A percentile compares a stretch with the other conserved stretches of the same genome.
phyloP scores from a whole-genome alignment of 129 eudicot species.

The Saposhnikovia divaricata region DNA sequence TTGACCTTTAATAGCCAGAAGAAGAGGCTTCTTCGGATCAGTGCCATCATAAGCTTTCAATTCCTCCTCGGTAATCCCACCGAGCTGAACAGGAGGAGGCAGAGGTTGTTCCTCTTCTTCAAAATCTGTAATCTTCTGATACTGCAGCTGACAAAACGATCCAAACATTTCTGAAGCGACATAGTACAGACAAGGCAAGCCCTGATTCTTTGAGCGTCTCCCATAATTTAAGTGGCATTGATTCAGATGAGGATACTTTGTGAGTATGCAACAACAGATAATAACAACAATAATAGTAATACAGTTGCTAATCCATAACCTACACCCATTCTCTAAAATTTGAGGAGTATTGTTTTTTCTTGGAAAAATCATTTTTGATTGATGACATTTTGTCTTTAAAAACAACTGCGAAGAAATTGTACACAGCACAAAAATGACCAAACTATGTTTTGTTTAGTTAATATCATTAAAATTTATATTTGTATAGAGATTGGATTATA shows the following conservation, averaged over 20 bases:
- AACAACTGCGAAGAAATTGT: too few species aligned
- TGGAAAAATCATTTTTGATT: too few species aligned
- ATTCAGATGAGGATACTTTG: background rate
- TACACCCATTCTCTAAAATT: too few species aligned
- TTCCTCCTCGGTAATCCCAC: conserved; percentile 43
- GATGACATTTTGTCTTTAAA: too few species aligned
- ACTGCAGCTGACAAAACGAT: conserved; percentile 4
- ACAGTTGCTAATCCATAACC: too few species aligned
- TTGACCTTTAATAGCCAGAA: conserved; percentile 63
- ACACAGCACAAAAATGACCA: too few species aligned
- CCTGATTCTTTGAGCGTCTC: conserved; percentile 40
- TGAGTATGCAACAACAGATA: too few species aligned
- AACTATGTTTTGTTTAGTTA: too few species aligned
- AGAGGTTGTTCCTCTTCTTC: conserved; percentile 41
- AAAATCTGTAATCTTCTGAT: conserved; percentile 3
- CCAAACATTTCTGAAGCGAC: conserved; percentile 26
- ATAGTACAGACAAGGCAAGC: conserved; percentile 37
- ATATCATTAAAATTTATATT: too few species aligned
- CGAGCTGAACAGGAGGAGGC: conserved; percentile 58
- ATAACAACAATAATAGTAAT: too few species aligned
- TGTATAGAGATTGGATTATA: too few species aligned
- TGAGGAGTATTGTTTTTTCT: too few species aligned
- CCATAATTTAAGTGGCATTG: conserved; percentile 44
- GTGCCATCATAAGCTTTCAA: conserved; percentile 41
- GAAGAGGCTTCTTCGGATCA: conserved; percentile 51